Conservation (phyloP, 164 flowering plant species). For the Warburgia ugandensis region DNA sequence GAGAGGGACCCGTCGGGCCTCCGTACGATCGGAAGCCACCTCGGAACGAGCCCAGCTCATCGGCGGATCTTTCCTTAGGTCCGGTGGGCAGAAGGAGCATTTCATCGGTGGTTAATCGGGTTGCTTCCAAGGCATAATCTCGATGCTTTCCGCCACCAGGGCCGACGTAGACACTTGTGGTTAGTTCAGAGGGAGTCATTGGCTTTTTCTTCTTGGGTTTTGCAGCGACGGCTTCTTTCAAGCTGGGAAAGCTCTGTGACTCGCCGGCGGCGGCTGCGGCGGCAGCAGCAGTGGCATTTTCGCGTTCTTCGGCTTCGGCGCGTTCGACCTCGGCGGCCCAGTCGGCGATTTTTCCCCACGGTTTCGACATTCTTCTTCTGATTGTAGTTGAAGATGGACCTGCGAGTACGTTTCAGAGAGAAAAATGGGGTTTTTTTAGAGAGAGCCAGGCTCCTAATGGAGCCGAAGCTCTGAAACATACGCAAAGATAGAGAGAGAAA, state of each 20-base stretch:
- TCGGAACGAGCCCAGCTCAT: conserved; percentile 59
- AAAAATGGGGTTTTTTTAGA: too few relatives aligned
- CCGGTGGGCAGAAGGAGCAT: conserved; percentile 69
- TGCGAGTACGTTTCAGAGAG: too few relatives aligned
- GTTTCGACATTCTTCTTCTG: conserved; percentile 29
- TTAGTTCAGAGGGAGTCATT: conserved; percentile 46
- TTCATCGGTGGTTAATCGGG: conserved; percentile 56
- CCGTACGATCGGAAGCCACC: conserved; percentile 60
- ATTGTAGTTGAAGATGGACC: too few relatives aligned
- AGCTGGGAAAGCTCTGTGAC: conserved; percentile 43
- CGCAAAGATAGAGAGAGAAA: too few relatives aligned
- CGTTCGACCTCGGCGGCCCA: conserved; percentile 42
- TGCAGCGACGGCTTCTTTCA: conserved; percentile 39
- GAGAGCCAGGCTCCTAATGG: too few relatives aligned
- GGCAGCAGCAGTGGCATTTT: conserved; percentile 11
- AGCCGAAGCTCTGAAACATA: too few relatives aligned
- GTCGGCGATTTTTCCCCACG: conserved; percentile 27
- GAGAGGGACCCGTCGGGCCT: conserved; percentile 20
- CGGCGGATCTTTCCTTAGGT: conserved; percentile 55
- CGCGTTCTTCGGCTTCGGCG: conserved; percentile 29
- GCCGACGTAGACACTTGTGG: conserved; percentile 16
- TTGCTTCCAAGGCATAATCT: conserved; percentile 16
- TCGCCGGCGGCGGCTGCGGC: conserved; percentile 15
- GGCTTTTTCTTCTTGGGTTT: conserved; percentile 57
- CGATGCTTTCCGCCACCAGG: conserved; percentile 18